Evolutionary conservation across 805 yeast species (phyloP).

Genomic region (Starmerella tilneyi): DNA sequence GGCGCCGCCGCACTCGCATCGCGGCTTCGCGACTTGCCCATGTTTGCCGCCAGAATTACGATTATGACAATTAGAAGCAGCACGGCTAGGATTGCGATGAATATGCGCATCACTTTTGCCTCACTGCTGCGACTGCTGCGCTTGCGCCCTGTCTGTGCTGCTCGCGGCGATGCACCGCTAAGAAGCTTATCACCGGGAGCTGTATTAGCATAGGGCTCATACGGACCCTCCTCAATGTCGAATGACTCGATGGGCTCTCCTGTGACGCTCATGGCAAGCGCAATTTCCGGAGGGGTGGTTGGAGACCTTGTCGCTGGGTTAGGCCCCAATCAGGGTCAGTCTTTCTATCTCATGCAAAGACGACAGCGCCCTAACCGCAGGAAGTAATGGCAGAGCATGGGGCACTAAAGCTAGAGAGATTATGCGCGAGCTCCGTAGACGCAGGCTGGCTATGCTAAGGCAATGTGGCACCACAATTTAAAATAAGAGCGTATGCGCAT

Average conservation of each 20-base stretch:
- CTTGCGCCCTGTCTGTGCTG: not conserved
- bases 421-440: no score
- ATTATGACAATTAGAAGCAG: constrained; percentile 11
- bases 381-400: no score
- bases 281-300: not conserved
- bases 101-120: constrained; percentile 16
- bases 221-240: constrained; percentile 12
- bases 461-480: no score
- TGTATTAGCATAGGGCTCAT: not conserved
- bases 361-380: not conserved
- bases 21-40: constrained; percentile 12
- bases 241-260: constrained; percentile 4
- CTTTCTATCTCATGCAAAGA: constrained; percentile 1
- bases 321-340: not conserved
- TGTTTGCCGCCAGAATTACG: constrained; percentile 11
- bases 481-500: no score
- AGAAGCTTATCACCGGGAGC: constrained; percentile 4
- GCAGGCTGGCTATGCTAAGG: no score
- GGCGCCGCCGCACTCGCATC: constrained; percentile 32
- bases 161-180: not conserved
- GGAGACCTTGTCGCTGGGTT: not conserved
- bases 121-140: constrained; percentile 7
- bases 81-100: constrained; percentile 14
- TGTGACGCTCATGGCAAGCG: not conserved
- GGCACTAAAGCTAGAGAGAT: no score